These are phyloP conservation scores for Daldinia eschscholtzii DNA, from an alignment of 2,329 filamentous ascomycete species.

Conservation along the genomic window DNA sequence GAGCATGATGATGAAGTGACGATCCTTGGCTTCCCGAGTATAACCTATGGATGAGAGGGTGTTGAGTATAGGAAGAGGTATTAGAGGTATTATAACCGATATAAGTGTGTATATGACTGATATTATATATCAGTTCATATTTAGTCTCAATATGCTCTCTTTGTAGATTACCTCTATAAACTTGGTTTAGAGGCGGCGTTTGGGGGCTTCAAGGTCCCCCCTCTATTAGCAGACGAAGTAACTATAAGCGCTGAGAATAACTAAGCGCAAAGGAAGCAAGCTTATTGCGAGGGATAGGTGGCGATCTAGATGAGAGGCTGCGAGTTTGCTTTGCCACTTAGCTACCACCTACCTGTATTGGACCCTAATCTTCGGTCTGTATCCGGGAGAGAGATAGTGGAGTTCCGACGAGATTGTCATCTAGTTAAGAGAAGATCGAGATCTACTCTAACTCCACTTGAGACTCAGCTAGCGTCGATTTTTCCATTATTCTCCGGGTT, in stretches of 20 bases:
- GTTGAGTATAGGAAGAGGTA: neutral
- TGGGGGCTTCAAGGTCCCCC: neutral
- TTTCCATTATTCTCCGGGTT: neutral
- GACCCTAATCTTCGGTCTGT: neutral
- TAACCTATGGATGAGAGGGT: neutral
- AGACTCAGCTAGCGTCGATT: neutral
- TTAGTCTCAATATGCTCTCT: neutral
- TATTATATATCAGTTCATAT: neutral
- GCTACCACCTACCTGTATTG: neutral
- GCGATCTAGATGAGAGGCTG: too few relatives aligned
- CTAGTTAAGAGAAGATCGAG: neutral
- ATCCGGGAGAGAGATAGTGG: neutral
- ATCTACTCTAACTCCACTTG: neutral
- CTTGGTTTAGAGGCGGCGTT: neutral
- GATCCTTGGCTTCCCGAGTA: neutral
- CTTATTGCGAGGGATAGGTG: too few relatives aligned
- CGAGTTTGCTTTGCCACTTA: neutral
- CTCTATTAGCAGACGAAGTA: neutral
- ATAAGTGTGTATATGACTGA: neutral
- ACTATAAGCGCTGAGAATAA: neutral
- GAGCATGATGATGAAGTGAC: neutral
- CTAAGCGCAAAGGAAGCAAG: neutral
- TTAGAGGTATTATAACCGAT: neutral
- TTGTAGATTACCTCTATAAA: neutral
- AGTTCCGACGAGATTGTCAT: neutral